Evolutionary conservation across 2,329 filamentous ascomycete genomes (phyloP), one percentile per base, ranked within the genome.

Genomic region (Ceratocystis harringtonii): DNA sequence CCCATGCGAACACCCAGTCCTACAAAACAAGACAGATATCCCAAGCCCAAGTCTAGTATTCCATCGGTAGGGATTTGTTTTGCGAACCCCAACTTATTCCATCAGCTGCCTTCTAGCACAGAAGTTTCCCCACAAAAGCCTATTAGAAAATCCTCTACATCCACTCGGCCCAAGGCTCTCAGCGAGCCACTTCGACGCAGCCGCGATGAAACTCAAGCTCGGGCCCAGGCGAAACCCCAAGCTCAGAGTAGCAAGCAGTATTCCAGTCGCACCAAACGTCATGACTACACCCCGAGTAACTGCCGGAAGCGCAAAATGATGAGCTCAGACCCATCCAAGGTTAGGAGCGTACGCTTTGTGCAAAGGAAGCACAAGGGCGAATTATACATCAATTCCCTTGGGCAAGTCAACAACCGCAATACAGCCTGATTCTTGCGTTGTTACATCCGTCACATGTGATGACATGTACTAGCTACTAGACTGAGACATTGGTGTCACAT

Each of bases 331-430:
- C 28, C 28, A 22, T 62, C 61, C n/a, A 62, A 62, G 48, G 60
- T 62, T 15, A 45, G 44, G 30, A 65, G 64, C 57, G 58, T 65
- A 41, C 58, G 64, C 25, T 65, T 65, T 62, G 58, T 65, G 25
- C 60, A 25, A 43, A 52, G 19, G 58, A 50, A 62, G 25, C 22
- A 50, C 44, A 41, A 22, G 3, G 58, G n/a, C 30, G 45, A 28
- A 32, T 32, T 48, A 30, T 62, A 32, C 22, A 45, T 25, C 44
- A 50, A 22, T 48, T 22, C 61, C 5, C 61, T 62, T n/a, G 25
- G 25, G 25, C 61, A 45, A n/a, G 17, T 62, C 45, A 62, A 48
- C 30, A 50, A 50, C 25, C 61, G 28, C 43, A 62, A 45, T 17
- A 62, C 41, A 25, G 61, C 17, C 22, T 15, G 30, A 32, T 28